Conservation (phyloP, 2,329 filamentous ascomycete species). For the Sarocladium oryzae region DNA sequence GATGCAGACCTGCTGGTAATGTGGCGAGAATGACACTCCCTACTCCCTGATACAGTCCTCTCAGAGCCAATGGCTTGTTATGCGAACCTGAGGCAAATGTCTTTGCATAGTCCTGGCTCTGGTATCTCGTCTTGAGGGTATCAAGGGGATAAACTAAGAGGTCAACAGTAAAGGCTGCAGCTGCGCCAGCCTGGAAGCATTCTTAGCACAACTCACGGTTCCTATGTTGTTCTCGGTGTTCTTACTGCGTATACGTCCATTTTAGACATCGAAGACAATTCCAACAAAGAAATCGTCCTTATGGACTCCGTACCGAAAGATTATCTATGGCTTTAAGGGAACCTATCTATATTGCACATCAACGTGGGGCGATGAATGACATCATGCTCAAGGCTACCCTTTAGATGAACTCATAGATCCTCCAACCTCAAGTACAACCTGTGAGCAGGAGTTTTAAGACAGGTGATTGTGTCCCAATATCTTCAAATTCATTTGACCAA, state of each 20-base stretch:
- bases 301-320: too few relatives aligned
- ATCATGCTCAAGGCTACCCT: too few relatives aligned
- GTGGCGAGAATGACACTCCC: conserved; percentile 81
- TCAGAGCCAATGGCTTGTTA: conserved; percentile 48
- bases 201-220: not conserved
- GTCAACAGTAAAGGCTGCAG: conserved; percentile 81
- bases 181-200: conserved; percentile 62
- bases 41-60: conserved; percentile 80
- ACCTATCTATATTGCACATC: too few relatives aligned
- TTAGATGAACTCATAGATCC: too few relatives aligned
- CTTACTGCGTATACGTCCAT: conserved; percentile 28
- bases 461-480: too few relatives aligned
- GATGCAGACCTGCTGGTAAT: conserved; percentile 66
- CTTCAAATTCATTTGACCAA: too few relatives aligned
- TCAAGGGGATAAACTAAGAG: conserved; percentile 82
- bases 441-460: too few relatives aligned
- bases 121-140: conserved; percentile 80
- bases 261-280: too few relatives aligned
- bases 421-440: too few relatives aligned
- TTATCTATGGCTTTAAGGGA: too few relatives aligned
- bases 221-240: not conserved
- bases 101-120: conserved; percentile 67
- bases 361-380: not conserved
- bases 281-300: too few relatives aligned
- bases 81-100: conserved; percentile 55